These are phyloP conservation scores for Dictyophora rubrovolvata DNA, from an alignment of 768 basidiomycete genomes.

Conservation along the genomic window DNA sequence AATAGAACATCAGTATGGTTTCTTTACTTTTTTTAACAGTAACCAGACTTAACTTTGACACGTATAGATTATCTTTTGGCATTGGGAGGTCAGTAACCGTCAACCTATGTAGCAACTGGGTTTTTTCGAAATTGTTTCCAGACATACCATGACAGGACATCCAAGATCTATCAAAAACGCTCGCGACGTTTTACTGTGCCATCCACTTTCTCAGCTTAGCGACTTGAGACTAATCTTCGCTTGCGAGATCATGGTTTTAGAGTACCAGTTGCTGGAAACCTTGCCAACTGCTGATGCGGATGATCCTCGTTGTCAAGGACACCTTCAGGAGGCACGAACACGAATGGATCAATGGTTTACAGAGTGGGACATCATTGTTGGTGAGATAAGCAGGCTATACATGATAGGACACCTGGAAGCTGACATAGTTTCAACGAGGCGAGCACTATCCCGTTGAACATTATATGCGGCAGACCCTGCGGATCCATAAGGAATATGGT, in stretches of 20 bases:
- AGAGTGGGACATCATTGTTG: neutral
- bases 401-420: neutral
- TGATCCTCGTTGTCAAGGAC: neutral
- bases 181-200: neutral
- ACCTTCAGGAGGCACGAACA: neutral
- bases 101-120: neutral
- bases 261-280: neutral
- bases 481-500: neutral
- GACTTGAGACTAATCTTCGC: constrained; percentile 6
- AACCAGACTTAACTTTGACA: neutral
- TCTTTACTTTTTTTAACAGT: neutral
- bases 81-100: constrained; percentile 3
- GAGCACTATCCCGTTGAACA: neutral
- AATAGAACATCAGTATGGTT: constrained; percentile 1
- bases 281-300: constrained; percentile 1
- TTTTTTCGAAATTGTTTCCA: neutral
- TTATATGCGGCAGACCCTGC: constrained; percentile 3
- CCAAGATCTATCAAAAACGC: constrained; percentile 4
- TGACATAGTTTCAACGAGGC: neutral
- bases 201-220: constrained; percentile 1
- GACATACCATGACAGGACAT: constrained; percentile 7
- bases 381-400: neutral
- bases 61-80: neutral
- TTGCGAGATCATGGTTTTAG: constrained; percentile 4
- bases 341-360: constrained; percentile 6